phyloP scores from a whole-genome alignment of 768 basidiomycete genomes.

The Pleurotus giganteus region DNA sequence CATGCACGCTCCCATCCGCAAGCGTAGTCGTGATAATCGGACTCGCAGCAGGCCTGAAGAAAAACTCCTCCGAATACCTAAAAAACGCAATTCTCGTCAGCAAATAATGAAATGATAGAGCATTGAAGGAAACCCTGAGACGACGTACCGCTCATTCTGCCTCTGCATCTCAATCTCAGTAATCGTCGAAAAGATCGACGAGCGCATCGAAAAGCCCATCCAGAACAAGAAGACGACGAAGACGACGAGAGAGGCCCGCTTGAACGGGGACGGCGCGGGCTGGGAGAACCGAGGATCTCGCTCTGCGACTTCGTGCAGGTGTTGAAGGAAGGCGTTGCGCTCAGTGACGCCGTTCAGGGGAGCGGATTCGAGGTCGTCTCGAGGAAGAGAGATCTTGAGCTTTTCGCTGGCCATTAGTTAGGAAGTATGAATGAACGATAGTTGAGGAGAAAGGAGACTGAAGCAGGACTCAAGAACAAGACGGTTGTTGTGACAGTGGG shows the following conservation, averaged over 20 bases:
- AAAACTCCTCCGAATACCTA: constrained; percentile 83
- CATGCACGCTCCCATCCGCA: constrained; percentile 62
- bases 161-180: constrained; percentile 32
- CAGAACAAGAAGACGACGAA: constrained; percentile 42
- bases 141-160: constrained; percentile 25
- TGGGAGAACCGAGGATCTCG: constrained; percentile 34
- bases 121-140: not conserved
- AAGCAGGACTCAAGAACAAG: too few species aligned
- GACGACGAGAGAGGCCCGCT: constrained; percentile 42
- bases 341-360: not conserved
- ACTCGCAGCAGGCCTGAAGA: constrained; percentile 81
- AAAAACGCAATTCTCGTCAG: not conserved
- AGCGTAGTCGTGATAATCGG: constrained; percentile 78
- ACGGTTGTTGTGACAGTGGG: too few species aligned
- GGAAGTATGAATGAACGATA: too few species aligned
- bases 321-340: not conserved
- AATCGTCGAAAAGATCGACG: constrained; percentile 16
- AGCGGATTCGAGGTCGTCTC: constrained; percentile 2
- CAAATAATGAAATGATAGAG: not conserved
- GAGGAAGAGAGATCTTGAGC: not conserved
- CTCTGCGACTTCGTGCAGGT: constrained; percentile 1
- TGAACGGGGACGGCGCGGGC: constrained; percentile 42
- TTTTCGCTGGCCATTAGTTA: constrained; percentile 3
- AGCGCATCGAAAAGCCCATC: constrained; percentile 36
- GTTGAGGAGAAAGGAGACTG: too few species aligned